Base-by-base conservation (phyloP, 495 filamentous ascomycete genomes). In the Hypoxylon cercidicola region DNA sequence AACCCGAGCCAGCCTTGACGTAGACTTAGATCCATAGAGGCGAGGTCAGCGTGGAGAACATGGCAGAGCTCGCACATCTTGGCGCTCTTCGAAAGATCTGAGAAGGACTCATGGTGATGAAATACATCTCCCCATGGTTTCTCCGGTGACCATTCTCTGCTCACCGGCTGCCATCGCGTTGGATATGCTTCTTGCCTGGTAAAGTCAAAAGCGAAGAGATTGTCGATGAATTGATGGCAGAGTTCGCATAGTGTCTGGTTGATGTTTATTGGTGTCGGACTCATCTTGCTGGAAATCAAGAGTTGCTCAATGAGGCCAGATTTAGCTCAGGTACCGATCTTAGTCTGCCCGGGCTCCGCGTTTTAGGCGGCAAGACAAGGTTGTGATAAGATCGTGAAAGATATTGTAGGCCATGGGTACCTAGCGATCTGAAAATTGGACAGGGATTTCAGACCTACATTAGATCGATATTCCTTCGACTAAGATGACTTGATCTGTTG, bases 1-100 rank as follows among this genome's bases (percentile, higher is more conserved):
- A 68, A 41, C 0, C 58, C 58, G 9, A 68, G 49, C 64, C 58
- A 62, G 32, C 59, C 64, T 54, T 62, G 58, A 12, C 15, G 43
- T 8, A 62, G 18, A 46, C 19, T 9, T 15, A 19, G 12, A 4
- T 55, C 44, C 44, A 68, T 37, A 1, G 23, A 18, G 0, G 54
- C 44, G 6, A 68, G 44, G 44, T 62, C 59, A 5, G 35, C 54
- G 30, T 68, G 15, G 5, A 68, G 34, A 35, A 68, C 43, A 25
- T 25, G 18, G 28, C 64, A 68, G 11, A 68, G 15, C 5, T 59
- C 54, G 28, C 64, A 68, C 8, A 12, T 55, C 15, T 50, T 59
- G 43, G 64, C 58, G 28, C 59, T 68, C 3, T 54, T 19, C 6
- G 53, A 4, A 12, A 68, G 64, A 23, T 39, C 43, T 4, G 15